Conservation (phyloP, 2,329 filamentous ascomycete genomes). For the Parastagonospora avenae region DNA sequence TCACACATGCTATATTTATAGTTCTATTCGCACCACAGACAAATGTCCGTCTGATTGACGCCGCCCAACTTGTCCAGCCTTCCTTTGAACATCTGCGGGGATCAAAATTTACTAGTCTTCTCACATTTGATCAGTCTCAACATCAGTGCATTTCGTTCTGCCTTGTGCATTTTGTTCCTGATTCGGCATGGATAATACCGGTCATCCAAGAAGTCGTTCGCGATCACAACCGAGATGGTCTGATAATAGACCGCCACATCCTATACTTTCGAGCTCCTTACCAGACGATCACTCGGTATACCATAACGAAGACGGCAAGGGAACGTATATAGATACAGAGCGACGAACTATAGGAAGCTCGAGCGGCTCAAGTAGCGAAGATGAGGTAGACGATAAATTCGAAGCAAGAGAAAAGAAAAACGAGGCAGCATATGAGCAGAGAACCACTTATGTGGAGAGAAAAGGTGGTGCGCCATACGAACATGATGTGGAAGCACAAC, state of each 20-base stretch:
- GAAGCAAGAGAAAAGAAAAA: constrained; percentile 19
- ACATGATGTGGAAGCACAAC: constrained; percentile 34
- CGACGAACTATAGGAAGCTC: constrained; percentile 15
- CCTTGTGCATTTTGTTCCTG: neutral
- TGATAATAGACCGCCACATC: constrained; percentile 25
- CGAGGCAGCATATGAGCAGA: constrained; percentile 7
- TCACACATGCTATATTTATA: no score
- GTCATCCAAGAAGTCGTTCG: constrained; percentile 23
- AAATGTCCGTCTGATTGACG: no score
- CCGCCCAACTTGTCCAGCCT: no score
- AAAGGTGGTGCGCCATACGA: constrained; percentile 36
- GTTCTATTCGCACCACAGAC: no score
- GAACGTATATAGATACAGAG: constrained; percentile 30
- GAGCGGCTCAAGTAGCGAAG: constrained; percentile 14
- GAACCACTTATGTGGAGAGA: constrained; percentile 33
- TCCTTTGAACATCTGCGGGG: no score
- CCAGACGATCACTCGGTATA: constrained; percentile 44
- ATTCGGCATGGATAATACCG: neutral
- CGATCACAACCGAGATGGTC: constrained; percentile 29
- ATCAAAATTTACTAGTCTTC: neutral
- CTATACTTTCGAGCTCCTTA: constrained; percentile 36
- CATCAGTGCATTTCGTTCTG: neutral
- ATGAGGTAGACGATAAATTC: constrained; percentile 15
- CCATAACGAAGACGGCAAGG: constrained; percentile 39
- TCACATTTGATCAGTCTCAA: neutral